Percentiles rank a stretch among this genome's conserved stretches.
These are phyloP conservation scores for Panicum hallii DNA, from an alignment of 202 grass and related monocot genomes.

Conservation along the genomic window DNA sequence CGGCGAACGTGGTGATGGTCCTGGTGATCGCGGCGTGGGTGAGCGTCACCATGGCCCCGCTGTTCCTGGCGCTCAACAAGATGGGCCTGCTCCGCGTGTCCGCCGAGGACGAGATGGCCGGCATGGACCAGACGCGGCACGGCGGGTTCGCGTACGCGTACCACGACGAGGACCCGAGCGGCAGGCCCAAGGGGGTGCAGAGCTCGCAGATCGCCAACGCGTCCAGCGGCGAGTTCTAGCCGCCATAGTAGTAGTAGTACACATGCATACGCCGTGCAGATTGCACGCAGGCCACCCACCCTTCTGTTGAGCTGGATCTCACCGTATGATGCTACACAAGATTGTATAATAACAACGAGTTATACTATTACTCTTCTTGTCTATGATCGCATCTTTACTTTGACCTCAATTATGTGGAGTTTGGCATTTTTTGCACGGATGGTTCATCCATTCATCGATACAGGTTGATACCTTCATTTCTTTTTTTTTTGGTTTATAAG, in stretches of 20 bases:
- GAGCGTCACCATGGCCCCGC: constrained; percentile 73
- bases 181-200: constrained; percentile 35
- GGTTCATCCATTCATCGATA: neutral
- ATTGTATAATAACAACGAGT: constrained; percentile 31
- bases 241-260: too few species aligned
- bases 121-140: constrained; percentile 76
- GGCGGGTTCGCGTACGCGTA: constrained; percentile 70
- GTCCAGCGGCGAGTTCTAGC: constrained; percentile 33
- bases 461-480: neutral
- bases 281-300: neutral
- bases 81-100: constrained; percentile 55
- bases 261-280: neutral
- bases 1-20: constrained; percentile 56
- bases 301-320: neutral
- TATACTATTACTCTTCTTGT: neutral
- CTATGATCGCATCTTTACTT: neutral
- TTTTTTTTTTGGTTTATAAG: neutral
- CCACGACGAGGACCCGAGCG: constrained; percentile 46
- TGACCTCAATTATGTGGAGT: neutral
- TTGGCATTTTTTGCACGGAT: neutral
- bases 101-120: constrained; percentile 54
- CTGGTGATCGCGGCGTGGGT: constrained; percentile 75
- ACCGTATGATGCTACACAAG: neutral
- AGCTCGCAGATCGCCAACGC: constrained; percentile 46
- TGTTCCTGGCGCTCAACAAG: constrained; percentile 68